phyloP scores from a whole-genome alignment of 2,329 filamentous ascomycete species.

The Diaporthe nobilis region DNA sequence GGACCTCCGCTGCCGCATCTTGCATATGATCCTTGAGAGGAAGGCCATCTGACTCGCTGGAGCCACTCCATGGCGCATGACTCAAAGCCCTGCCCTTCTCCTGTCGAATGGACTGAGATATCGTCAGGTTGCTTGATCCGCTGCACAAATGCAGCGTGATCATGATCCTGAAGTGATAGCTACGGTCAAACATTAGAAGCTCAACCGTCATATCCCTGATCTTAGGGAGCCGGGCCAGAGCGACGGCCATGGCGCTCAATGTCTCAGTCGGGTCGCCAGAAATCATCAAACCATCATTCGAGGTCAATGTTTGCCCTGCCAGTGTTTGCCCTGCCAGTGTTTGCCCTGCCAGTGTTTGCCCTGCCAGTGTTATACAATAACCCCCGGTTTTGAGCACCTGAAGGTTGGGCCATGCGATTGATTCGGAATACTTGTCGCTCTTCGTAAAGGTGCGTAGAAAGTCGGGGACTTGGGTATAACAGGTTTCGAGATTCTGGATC shows the following conservation, averaged over 20 bases:
- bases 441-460: background rate
- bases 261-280: background rate
- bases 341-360: too few relatives aligned
- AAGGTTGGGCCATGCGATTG: background rate
- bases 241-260: background rate
- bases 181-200: fast-evolving
- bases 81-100: background rate
- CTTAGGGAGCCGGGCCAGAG: background rate
- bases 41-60: background rate
- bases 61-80: background rate
- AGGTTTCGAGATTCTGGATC: background rate
- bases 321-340: too few relatives aligned
- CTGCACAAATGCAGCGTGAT: background rate
- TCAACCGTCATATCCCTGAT: background rate
- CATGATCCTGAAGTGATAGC: fast-evolving
- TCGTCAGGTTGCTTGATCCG: background rate
- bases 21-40: background rate
- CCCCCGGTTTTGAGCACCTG: background rate
- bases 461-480: background rate
- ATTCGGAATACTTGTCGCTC: fast-evolving
- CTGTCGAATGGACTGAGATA: background rate
- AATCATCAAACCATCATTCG: too few relatives aligned
- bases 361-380: background rate
- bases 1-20: background rate
- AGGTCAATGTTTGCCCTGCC: too few relatives aligned